These are phyloP conservation scores for Tricholoma terreum DNA, from an alignment of 768 basidiomycete species.

Conservation along the genomic window DNA sequence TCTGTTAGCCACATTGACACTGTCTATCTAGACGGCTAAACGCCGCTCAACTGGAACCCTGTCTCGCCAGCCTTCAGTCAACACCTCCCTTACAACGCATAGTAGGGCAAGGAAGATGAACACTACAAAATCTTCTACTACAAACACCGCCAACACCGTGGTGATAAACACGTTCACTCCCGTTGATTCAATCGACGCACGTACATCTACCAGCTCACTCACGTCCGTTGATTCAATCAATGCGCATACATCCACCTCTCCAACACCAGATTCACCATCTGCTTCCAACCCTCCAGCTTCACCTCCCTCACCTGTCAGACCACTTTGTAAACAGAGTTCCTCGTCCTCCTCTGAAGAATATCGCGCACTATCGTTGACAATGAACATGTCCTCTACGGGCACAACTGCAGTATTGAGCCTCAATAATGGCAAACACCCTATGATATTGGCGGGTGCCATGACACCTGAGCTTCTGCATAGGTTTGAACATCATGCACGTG, in stretches of 20 bases:
- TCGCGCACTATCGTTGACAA: neutral
- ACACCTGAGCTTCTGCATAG: neutral
- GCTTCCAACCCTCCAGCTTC: neutral
- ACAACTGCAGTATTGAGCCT: neutral
- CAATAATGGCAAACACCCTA: neutral
- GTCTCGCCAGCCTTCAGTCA: neutral
- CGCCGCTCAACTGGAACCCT: neutral
- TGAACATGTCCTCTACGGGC: neutral
- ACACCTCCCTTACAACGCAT: neutral
- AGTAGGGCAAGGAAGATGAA: neutral
- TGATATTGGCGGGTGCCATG: neutral
- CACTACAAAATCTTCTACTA: neutral
- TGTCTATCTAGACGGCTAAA: neutral
- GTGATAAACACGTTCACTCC: neutral
- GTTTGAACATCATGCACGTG: neutral
- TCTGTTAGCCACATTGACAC: neutral
- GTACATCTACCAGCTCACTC: no score
- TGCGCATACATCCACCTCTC: neutral
- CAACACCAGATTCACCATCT: neutral
- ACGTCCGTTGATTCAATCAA: neutral
- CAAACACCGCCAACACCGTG: neutral
- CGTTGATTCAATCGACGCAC: neutral
- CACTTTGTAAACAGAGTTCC: neutral
- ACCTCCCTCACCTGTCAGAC: neutral
- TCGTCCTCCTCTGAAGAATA: neutral